These are phyloP conservation scores for Teratosphaeria pseudoeucalypti DNA, from an alignment of 2,329 filamentous ascomycete species.

Conservation along the genomic window DNA sequence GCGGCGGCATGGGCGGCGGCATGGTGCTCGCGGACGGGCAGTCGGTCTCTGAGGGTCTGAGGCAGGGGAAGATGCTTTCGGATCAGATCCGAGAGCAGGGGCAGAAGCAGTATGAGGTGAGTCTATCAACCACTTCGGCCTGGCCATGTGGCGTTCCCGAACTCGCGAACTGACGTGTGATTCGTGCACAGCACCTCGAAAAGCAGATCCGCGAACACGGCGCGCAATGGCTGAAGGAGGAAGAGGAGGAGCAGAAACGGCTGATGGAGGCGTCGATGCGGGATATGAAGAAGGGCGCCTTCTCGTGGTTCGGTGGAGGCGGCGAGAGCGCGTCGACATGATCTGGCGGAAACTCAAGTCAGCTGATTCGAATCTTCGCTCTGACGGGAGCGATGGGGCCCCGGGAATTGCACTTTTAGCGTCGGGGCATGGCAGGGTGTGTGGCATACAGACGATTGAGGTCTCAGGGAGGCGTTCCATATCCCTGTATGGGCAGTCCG, in stretches of 20 bases:
- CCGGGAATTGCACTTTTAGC: too few relatives aligned
- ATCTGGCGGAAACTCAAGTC: not conserved
- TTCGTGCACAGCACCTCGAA: conserved; percentile 50
- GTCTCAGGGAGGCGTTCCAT: too few relatives aligned
- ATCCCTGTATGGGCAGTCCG: too few relatives aligned
- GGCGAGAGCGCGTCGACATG: not conserved
- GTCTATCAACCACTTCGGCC: not conserved
- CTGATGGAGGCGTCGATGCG: conserved; percentile 82
- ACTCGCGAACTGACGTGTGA: not conserved
- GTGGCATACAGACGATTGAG: too few relatives aligned
- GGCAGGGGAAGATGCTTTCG: conserved; percentile 93
- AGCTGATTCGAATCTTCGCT: too few relatives aligned
- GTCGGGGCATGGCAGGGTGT: too few relatives aligned
- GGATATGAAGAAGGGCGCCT: conserved; percentile 75
- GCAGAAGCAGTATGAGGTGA: conserved; percentile 67
- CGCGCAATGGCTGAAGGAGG: conserved; percentile 91
- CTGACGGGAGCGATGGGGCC: too few relatives aligned
- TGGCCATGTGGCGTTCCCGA: not conserved
- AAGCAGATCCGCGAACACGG: conserved; percentile 87
- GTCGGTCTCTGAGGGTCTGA: conserved; percentile 63
- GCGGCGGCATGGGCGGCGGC: conserved; percentile 44
- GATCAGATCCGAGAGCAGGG: conserved; percentile 89
- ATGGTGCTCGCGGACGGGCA: conserved; percentile 41
- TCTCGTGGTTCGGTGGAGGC: conserved; percentile 40
- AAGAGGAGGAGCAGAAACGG: conserved; percentile 79